Conservation (phyloP, 2,329 filamentous ascomycete genomes). For the Fusarium sp. region DNA sequence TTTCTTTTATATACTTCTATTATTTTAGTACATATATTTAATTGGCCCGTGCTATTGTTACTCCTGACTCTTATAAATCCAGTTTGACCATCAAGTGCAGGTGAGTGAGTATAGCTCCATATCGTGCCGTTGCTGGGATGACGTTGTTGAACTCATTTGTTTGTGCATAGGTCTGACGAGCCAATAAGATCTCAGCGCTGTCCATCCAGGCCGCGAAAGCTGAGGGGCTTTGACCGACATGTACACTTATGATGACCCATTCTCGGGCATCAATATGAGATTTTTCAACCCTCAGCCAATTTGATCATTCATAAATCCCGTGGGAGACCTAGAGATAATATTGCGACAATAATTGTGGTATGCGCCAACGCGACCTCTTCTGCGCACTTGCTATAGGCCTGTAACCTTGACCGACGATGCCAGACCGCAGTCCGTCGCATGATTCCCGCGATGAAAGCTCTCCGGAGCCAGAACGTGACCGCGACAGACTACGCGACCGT, state of each 20-base stretch:
- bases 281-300: not conserved
- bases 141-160: slow-evolving; percentile 31
- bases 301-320: not conserved
- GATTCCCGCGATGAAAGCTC: slow-evolving; percentile 38
- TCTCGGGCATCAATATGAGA: slow-evolving; percentile 27
- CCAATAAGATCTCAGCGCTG: slow-evolving; percentile 36
- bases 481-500: slow-evolving; percentile 11
- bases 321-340: not conserved
- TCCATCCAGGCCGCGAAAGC: slow-evolving; percentile 22
- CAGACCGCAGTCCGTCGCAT: slow-evolving; percentile 35
- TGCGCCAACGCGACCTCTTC: slow-evolving; percentile 22
- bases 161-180: slow-evolving; percentile 16
- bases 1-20: not conserved
- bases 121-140: slow-evolving; percentile 4
- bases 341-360: slow-evolving; percentile 29
- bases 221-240: slow-evolving; percentile 39
- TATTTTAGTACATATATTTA: not conserved
- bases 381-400: slow-evolving; percentile 21
- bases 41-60: not conserved
- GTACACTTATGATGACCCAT: slow-evolving; percentile 17
- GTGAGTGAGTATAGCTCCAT: not conserved
- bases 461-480: slow-evolving; percentile 30
- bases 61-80: not conserved
- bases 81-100: not conserved
- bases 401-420: slow-evolving; percentile 32